Conservation (phyloP, 495 filamentous ascomycete genomes). For the Penicillium bialowiezense region DNA sequence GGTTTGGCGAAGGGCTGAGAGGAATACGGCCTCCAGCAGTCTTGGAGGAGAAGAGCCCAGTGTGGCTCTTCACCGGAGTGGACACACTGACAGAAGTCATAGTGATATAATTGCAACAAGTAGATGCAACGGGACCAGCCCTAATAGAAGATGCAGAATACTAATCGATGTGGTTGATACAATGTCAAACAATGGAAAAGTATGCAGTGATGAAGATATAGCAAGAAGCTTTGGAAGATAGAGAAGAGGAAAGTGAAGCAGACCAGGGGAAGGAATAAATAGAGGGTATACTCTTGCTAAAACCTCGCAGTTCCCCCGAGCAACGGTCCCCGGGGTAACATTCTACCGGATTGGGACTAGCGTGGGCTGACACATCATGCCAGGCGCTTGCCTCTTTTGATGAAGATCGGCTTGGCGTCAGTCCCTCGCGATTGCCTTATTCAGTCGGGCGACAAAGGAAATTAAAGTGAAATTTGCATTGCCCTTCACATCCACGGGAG, state of each 20-base stretch:
- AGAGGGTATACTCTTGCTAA: constrained; percentile 24
- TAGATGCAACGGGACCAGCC: constrained; percentile 9
- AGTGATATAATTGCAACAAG: constrained; percentile 26
- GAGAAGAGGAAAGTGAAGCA: neutral
- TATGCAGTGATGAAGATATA: constrained; percentile 22
- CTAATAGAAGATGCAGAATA: constrained; percentile 11
- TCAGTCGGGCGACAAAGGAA: neutral
- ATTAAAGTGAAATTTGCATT: no score
- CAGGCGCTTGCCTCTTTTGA: constrained; percentile 23
- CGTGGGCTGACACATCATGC: constrained; percentile 26
- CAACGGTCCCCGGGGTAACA: constrained; percentile 46
- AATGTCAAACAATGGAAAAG: constrained; percentile 17
- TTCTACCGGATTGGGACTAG: constrained; percentile 16
- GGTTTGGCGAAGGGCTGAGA: constrained; percentile 84
- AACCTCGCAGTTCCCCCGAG: constrained; percentile 31
- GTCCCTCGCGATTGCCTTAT: neutral
- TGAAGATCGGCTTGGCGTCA: constrained; percentile 21
- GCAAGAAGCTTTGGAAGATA: constrained; percentile 10
- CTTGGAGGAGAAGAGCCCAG: constrained; percentile 86
- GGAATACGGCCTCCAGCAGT: constrained; percentile 94
- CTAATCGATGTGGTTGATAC: constrained; percentile 12
- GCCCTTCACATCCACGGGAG: no score
- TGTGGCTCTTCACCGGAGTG: constrained; percentile 91
- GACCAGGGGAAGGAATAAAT: constrained; percentile 39
- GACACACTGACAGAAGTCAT: constrained; percentile 90